Evolutionary conservation across 768 basidiomycete species (phyloP), one percentile per base, ranked within the genome.

Genomic region (Amanita brunnescens): DNA sequence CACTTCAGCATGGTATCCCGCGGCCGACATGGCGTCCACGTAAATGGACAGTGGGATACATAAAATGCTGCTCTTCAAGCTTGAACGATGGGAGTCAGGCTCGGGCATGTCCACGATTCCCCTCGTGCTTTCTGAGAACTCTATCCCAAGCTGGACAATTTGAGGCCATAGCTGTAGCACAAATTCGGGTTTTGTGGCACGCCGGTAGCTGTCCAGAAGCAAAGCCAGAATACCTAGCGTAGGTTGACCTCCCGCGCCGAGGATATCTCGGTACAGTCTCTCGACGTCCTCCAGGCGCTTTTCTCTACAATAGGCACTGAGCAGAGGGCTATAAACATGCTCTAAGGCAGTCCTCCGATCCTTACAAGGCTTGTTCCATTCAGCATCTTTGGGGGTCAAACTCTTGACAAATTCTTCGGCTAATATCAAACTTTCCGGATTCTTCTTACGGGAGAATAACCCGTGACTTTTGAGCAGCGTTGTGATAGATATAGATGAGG

Each of bases 31-130:
- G 5, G 79, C 75, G 56, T 90, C 83, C 54, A 96, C 80, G 65
- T 83, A 84, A 57, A 91, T 83, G 12, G 91, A 92, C 9, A 97
- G 70, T 0, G 92, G 86, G 35, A 81, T 65, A 57, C 81, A 85
- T 39, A 95, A 73, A n/a, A 81, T 62, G 55, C 78, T 81, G n/a
- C 74, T 71, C 35, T 59, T 63, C 26, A 65, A 59, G 41, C 55
- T 57, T 8, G 41, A 57, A 24, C 50, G 51, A 24, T 53, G 52
- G 34, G 58, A 57, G 5, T 48, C 53, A 21, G 61, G 59, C 14
- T 54, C 55, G 18, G 21, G 18, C 16, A n/a, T 12, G 26, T 23
- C 49, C n/a, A 62, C 55, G 56, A 74, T 62, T 37, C 75, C 54
- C 8, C 62, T 55, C 37, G 66, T 61, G 32, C 64, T 61, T 6